phyloP scores from a whole-genome alignment of 176 grass and related monocot species.

The Oryza meridionalis region DNA sequence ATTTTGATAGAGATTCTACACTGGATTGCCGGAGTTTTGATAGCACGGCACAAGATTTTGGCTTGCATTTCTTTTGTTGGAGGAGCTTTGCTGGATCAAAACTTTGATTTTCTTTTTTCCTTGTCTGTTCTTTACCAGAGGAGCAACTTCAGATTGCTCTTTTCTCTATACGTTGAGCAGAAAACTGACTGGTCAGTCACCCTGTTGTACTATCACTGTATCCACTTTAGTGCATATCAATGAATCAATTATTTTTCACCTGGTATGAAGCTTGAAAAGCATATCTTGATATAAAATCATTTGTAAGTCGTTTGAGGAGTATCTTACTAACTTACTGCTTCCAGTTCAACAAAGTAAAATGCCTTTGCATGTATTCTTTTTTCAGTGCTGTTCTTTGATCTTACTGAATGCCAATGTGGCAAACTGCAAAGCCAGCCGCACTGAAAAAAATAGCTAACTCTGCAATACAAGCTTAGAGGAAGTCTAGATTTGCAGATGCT shows the following conservation, averaged over 20 bases:
- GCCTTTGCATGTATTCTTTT: conserved; percentile 4
- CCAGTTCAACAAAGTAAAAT: conserved; percentile 6
- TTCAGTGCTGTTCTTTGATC: neutral
- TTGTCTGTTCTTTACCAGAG: conserved; percentile 32
- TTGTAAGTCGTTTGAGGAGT: neutral
- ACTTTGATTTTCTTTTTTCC: conserved; percentile 19
- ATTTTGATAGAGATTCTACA: conserved; percentile 43
- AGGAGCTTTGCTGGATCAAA: conserved; percentile 34
- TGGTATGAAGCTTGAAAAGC: conserved; percentile 1
- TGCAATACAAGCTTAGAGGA: conserved; percentile 2
- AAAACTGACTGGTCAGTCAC: conserved; percentile 43
- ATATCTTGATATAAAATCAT: neutral
- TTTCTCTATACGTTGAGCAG: conserved; percentile 29
- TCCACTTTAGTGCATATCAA: conserved; percentile 40
- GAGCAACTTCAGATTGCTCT: conserved; percentile 30
- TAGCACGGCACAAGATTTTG: conserved; percentile 47
- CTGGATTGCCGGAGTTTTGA: conserved; percentile 34
- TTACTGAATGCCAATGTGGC: neutral
- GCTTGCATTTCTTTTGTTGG: conserved; percentile 19
- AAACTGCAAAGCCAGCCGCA: neutral
- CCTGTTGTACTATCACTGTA: conserved; percentile 41
- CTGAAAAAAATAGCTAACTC: neutral
- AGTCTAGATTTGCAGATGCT: neutral
- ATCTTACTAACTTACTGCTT: conserved; percentile 13
- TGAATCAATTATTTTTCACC: conserved; percentile 41